Base-by-base conservation (phyloP, 257 asterid species). In the Petrea volubilis region DNA sequence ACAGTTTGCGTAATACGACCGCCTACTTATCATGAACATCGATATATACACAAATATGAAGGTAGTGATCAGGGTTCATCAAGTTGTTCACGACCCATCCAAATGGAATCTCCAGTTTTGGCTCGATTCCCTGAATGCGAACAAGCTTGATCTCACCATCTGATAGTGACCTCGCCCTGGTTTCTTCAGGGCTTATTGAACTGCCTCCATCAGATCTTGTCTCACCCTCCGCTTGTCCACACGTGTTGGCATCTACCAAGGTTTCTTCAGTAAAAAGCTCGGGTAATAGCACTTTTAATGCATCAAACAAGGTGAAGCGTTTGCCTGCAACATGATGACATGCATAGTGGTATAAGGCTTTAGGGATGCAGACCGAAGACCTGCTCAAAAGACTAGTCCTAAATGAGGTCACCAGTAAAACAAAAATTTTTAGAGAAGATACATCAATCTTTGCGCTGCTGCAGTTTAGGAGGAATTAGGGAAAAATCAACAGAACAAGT, bases 41-140 rank as follows among this genome's bases (percentile, higher is more conserved):
- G 78, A 92, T 76, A 67, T 86, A 88, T 56, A 86, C 85, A 85
- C 94, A 88, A n/a, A 95, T 84, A 84, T 95, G 99, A 77, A 95
- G 93, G 78, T 83, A 90, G 75, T 95, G 87, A 40, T 95, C 99
- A 1, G 99, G 98, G 79, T 92, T 88, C 89, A 86, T 83, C 91
- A 95, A 90, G 75, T 90, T 90, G 74, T 85, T 92, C 79, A 83
- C 98, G 56, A 95, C 86, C 99, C 98, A 95, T 29, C 93, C 85
- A 21, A 95, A 90, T 8, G 99, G 99, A 61, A 95, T 88, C 72
- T 92, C 96, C 84, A 86, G 28, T 74, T 82, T 80, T 6, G 96
- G 98, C 79, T 92, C 94, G 8, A 95, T 92, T 47, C 99, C 98
- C 67, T 95, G 99, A 73, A 92, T 84, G 29, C 98, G 96, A 20